Evolutionary conservation across 2,329 filamentous ascomycete species (phyloP).

Genomic region (Aspergillus fructus): DNA sequence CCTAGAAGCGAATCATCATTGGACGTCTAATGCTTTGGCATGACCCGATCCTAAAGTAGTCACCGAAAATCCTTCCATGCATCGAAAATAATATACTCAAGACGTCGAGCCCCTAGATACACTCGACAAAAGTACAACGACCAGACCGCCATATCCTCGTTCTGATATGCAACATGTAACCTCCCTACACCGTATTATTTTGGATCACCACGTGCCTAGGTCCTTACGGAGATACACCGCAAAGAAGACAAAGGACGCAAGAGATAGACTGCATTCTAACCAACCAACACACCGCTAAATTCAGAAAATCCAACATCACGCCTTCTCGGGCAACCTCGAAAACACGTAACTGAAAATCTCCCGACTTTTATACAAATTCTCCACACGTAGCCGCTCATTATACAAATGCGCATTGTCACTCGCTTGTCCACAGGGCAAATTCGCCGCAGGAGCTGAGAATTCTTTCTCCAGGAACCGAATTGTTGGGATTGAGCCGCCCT

Average conservation of each 20-base stretch:
- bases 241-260: not conserved
- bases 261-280: not conserved
- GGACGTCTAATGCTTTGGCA: not conserved
- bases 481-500: slow-evolving; percentile 91
- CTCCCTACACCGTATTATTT: too few relatives aligned
- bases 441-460: slow-evolving; percentile 84
- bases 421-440: slow-evolving; percentile 90
- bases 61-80: too few relatives aligned
- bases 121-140: too few relatives aligned
- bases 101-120: too few relatives aligned
- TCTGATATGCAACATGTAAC: too few relatives aligned
- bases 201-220: too few relatives aligned
- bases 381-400: slow-evolving; percentile 85
- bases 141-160: too few relatives aligned
- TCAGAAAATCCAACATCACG: not conserved
- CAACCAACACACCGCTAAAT: not conserved
- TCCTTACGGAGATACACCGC: too few relatives aligned
- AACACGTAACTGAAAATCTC: slow-evolving; percentile 92
- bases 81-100: too few relatives aligned
- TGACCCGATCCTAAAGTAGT: too few relatives aligned
- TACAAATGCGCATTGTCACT: slow-evolving; percentile 92
- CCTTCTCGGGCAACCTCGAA: slow-evolving; percentile 54
- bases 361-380: slow-evolving; percentile 86
- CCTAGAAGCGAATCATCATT: not conserved
- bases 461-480: slow-evolving; percentile 95